A percentile compares a stretch with the other conserved stretches of the same genome.
These are phyloP conservation scores for Penicillium sp. DNA, from an alignment of 2,329 filamentous ascomycete species.

Conservation along the genomic window DNA sequence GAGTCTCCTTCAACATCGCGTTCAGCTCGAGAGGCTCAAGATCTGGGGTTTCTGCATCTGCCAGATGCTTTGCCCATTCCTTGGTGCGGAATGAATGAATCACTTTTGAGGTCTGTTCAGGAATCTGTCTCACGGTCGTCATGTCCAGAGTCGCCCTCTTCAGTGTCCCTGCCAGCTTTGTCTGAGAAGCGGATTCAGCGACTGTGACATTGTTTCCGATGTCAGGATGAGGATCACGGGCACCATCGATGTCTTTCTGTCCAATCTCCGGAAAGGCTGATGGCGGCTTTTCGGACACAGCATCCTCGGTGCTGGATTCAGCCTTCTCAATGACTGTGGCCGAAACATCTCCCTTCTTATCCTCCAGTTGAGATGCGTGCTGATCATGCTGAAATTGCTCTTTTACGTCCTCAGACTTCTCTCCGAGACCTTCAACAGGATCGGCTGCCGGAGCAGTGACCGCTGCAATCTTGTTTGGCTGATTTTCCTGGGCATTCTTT, in stretches of 20 bases:
- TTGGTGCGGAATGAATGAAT: conserved; percentile 83
- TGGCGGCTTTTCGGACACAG: not conserved
- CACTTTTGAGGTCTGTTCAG: conserved; percentile 66
- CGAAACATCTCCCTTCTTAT: not conserved
- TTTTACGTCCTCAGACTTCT: not conserved
- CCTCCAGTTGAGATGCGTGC: not conserved
- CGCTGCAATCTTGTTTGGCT: not conserved
- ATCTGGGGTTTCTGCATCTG: conserved; percentile 66
- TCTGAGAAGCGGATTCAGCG: conserved; percentile 2
- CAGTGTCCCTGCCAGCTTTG: conserved; percentile 7
- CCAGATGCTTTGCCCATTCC: conserved; percentile 91
- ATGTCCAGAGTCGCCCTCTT: conserved; percentile 29
- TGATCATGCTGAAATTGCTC: not conserved
- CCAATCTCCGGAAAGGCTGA: not conserved
- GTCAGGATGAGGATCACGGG: not conserved
- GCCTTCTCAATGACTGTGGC: not conserved
- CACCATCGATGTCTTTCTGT: not conserved
- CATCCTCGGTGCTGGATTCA: not conserved
- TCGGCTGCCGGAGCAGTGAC: not conserved
- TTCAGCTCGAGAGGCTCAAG: conserved; percentile 40
- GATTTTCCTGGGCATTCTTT: not conserved
- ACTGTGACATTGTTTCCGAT: not conserved
- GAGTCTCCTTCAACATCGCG: conserved; percentile 30
- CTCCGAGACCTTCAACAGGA: not conserved
- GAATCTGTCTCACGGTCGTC: conserved; percentile 53